Evolutionary conservation across 2,329 filamentous ascomycete species (phyloP).

Genomic region (Fusarium sarcochroum): DNA sequence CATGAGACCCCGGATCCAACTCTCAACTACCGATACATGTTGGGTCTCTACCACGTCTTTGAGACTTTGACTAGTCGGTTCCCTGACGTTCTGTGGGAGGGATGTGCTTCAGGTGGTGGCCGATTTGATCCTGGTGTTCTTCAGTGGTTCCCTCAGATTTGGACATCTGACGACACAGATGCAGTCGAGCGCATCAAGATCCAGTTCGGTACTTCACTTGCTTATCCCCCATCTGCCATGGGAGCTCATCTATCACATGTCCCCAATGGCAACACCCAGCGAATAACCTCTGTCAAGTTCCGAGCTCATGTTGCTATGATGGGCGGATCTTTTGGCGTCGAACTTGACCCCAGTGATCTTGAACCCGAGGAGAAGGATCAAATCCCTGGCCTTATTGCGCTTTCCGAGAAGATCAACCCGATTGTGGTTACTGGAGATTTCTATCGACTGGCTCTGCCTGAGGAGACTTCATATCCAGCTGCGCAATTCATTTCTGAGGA

Average conservation of each 20-base stretch:
- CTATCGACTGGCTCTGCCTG: conserved; percentile 70
- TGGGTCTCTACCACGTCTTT: conserved; percentile 75
- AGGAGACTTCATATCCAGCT: conserved; percentile 72
- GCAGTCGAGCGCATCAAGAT: conserved; percentile 72
- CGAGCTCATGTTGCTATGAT: conserved; percentile 77
- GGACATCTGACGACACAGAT: conserved; percentile 77
- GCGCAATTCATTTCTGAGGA: conserved; percentile 71
- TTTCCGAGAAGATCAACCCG: conserved; percentile 70
- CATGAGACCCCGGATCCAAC: conserved; percentile 70
- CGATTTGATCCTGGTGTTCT: conserved; percentile 75
- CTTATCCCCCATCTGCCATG: conserved; percentile 74
- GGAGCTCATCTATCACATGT: conserved; percentile 75
- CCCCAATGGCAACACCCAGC: conserved; percentile 69
- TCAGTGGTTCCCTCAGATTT: conserved; percentile 75
- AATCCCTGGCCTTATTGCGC: conserved; percentile 67
- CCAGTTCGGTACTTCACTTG: conserved; percentile 74
- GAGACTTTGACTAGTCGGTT: conserved; percentile 71
- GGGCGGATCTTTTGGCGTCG: conserved; percentile 77
- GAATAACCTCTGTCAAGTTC: conserved; percentile 70
- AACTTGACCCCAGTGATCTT: conserved; percentile 70
- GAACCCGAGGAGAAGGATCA: conserved; percentile 63
- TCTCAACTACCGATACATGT: conserved; percentile 71
- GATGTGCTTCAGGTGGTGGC: conserved; percentile 75
- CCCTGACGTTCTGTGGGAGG: conserved; percentile 75
- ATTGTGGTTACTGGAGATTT: conserved; percentile 71